Conservation (phyloP, 2,329 filamentous ascomycete genomes). For the Chaetomium strumarium region DNA sequence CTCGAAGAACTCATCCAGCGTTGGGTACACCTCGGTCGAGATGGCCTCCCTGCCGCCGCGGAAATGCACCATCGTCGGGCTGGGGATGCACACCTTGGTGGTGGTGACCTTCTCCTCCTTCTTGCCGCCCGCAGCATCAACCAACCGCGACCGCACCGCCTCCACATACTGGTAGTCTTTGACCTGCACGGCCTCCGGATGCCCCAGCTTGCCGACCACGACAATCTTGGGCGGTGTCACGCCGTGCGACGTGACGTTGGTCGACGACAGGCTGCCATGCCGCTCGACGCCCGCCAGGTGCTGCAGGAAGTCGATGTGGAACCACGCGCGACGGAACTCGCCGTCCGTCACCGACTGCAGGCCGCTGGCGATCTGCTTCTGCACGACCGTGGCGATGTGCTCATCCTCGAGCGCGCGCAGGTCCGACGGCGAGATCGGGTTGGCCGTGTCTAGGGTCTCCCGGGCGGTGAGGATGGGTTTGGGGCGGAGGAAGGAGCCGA, state of each 20-base stretch:
- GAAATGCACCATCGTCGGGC: conserved; percentile 56
- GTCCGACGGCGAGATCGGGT: conserved; percentile 36
- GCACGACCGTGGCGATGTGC: conserved; percentile 42
- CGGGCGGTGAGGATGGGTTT: conserved; percentile 44
- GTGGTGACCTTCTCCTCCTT: conserved; percentile 14
- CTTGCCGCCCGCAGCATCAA: conserved; percentile 31
- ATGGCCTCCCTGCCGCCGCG: conserved; percentile 49
- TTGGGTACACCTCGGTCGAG: conserved; percentile 46
- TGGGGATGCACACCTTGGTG: conserved; percentile 52
- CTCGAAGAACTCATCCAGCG: conserved; percentile 49
- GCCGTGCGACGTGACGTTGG: conserved; percentile 41
- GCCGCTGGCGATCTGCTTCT: conserved; percentile 43
- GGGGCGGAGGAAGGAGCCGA: conserved; percentile 50
- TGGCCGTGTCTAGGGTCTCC: conserved; percentile 37
- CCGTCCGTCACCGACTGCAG: conserved; percentile 48
- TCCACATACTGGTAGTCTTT: conserved; percentile 51
- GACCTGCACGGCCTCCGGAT: conserved; percentile 49
- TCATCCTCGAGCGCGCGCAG: conserved; percentile 47
- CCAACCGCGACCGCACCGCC: conserved; percentile 24
- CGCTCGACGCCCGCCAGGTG: conserved; percentile 49
- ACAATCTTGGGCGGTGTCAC: conserved; percentile 48
- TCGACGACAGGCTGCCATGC: conserved; percentile 39
- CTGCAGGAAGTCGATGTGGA: conserved; percentile 54
- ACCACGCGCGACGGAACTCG: conserved; percentile 52
- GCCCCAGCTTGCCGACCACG: conserved; percentile 48